Conservation (phyloP, 306 rosid genomes). For the Vicia sativa region DNA sequence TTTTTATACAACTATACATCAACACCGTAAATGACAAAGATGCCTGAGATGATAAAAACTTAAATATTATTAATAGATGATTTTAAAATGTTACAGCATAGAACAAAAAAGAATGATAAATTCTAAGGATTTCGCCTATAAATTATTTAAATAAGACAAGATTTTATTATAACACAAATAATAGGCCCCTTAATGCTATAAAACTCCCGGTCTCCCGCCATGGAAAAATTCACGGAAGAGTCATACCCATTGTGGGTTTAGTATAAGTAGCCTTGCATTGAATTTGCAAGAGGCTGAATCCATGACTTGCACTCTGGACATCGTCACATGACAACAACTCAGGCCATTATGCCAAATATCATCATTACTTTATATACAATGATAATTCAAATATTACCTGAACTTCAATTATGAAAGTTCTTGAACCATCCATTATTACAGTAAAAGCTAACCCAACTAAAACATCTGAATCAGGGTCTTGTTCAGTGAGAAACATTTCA, state of each 20-base stretch:
- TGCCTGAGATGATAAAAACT: neutral
- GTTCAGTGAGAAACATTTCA: conserved; percentile 78
- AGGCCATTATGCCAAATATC: neutral
- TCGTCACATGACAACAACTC: conserved; percentile 6
- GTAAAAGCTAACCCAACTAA: conserved; percentile 87
- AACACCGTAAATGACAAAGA: neutral
- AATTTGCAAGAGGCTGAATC: conserved; percentile 17
- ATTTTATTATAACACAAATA: neutral
- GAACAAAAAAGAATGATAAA: neutral
- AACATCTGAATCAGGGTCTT: conserved; percentile 62
- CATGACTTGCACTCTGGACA: neutral
- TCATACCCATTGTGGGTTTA: conserved; percentile 4
- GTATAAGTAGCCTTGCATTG: neutral
- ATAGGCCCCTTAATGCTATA: neutral
- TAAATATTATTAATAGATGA: neutral
- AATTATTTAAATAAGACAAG: neutral
- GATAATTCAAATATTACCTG: conserved; percentile 59
- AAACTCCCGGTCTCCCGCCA: neutral
- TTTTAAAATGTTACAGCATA: neutral
- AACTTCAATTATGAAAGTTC: conserved; percentile 83
- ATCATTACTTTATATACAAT: neutral
- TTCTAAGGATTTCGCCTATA: neutral
- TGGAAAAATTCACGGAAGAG: neutral
- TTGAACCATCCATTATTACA: conserved; percentile 90
- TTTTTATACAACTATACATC: conserved; percentile 6